phyloP scores from a whole-genome alignment of 495 filamentous ascomycete species.

The Aspergillus cavernicola region DNA sequence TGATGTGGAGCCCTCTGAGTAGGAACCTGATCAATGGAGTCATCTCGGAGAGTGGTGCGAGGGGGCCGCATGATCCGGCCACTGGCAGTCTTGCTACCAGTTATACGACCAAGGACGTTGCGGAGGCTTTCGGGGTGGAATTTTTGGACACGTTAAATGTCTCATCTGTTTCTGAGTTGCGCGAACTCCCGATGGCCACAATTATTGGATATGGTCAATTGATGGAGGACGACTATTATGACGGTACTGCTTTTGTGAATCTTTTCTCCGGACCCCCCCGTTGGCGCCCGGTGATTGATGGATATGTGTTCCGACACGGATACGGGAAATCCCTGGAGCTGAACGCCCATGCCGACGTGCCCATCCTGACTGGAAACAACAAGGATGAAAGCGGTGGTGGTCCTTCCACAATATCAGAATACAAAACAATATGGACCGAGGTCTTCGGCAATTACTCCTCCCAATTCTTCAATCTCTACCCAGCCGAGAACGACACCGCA shows the following conservation, averaged over 20 bases:
- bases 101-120: constrained; percentile 12
- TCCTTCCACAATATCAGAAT: constrained; percentile 3
- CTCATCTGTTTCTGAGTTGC: constrained; percentile 2
- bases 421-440: constrained; percentile 15
- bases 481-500: constrained; percentile 3
- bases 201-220: constrained; percentile 6
- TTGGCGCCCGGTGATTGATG: constrained; percentile 19
- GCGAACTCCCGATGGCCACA: constrained; percentile 5
- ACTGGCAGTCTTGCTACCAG: constrained; percentile 13
- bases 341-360: constrained; percentile 13
- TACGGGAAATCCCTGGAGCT: constrained; percentile 11
- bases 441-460: constrained; percentile 5
- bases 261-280: constrained; percentile 13
- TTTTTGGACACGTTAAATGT: constrained; percentile 12
- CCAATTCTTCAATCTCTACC: constrained; percentile 20
- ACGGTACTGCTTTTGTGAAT: constrained; percentile 13
- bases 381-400: constrained; percentile 15
- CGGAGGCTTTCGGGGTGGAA: constrained; percentile 13
- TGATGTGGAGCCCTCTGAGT: constrained; percentile 14
- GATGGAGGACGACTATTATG: neutral
- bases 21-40: constrained; percentile 9
- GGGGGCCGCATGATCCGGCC: constrained; percentile 12
- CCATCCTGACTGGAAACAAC: constrained; percentile 22
- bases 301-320: constrained; percentile 13
- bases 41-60: constrained; percentile 19